A percentile compares a stretch with the other conserved stretches of the same genome.
Conservation (phyloP, 176 grass and related monocot species). For the Oryza nivara region DNA sequence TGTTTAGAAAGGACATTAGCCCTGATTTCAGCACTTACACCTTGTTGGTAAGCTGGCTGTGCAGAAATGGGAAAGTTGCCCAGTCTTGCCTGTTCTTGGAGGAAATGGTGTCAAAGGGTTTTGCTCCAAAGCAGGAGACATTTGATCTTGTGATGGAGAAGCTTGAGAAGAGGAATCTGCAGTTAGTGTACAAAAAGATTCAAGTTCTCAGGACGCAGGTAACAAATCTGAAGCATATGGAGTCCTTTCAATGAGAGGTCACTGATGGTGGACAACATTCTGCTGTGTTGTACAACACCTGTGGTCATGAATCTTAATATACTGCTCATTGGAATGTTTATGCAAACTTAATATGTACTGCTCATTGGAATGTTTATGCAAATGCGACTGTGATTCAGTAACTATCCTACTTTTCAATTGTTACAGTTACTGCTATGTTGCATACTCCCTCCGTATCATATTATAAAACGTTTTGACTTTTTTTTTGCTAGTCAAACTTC, state of each 20-base stretch:
- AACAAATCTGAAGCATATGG: constrained; percentile 35
- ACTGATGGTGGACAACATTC: neutral
- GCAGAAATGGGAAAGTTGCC: constrained; percentile 59
- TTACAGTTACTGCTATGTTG: neutral
- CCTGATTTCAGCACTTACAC: constrained; percentile 79
- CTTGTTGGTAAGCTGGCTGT: constrained; percentile 68
- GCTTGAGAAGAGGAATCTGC: constrained; percentile 63
- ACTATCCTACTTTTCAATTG: neutral
- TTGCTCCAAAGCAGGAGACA: constrained; percentile 65
- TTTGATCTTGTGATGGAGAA: constrained; percentile 64
- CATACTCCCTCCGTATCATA: too few relatives aligned
- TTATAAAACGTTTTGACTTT: too few relatives aligned
- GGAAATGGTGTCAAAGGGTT: constrained; percentile 76
- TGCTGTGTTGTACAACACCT: constrained; percentile 9
- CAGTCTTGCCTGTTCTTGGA: constrained; percentile 81
- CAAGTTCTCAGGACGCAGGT: constrained; percentile 47
- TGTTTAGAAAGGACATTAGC: constrained; percentile 75
- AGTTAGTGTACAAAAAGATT: constrained; percentile 53
- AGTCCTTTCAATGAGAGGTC: constrained; percentile 12
- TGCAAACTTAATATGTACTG: neutral
- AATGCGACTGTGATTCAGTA: neutral
- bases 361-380: neutral
- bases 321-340: neutral
- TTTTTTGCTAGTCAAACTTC: too few relatives aligned
- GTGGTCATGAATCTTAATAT: constrained; percentile 5